Percentiles rank a stretch among this genome's conserved stretches.
Conservation (phyloP, 1,284 basidiomycete genomes). For the Ganoderma sp. region DNA sequence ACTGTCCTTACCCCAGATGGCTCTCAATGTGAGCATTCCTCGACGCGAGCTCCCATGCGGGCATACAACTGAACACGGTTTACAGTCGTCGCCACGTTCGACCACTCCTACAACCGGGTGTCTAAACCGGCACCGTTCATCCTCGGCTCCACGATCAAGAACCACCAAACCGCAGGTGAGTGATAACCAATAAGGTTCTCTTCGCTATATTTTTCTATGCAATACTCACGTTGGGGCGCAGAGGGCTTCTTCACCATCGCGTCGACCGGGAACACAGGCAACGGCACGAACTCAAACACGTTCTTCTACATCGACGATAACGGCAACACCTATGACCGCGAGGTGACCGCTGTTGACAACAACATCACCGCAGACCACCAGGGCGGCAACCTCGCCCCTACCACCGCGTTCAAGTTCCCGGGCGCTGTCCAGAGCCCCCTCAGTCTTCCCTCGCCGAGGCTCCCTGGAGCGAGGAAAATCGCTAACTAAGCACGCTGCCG, state of each 20-base stretch:
- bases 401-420: constrained; percentile 22
- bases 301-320: constrained; percentile 63
- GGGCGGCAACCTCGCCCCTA: constrained; percentile 58
- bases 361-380: constrained; percentile 66
- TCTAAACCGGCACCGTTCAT: constrained; percentile 65
- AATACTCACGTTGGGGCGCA: constrained; percentile 32
- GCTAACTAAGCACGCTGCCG: constrained; percentile 18
- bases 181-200: constrained; percentile 38
- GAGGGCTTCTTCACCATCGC: constrained; percentile 60
- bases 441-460: constrained; percentile 42
- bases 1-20: constrained; percentile 51
- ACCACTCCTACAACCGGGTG: constrained; percentile 71
- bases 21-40: constrained; percentile 54
- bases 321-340: constrained; percentile 67
- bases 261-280: constrained; percentile 59
- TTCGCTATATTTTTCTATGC: background rate
- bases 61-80: background rate
- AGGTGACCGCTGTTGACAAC: constrained; percentile 64
- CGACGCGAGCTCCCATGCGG: too few relatives aligned
- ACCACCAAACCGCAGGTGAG: constrained; percentile 66
- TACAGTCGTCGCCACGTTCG: constrained; percentile 59
- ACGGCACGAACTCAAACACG: constrained; percentile 72
- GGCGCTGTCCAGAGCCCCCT: constrained; percentile 29
- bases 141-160: constrained; percentile 59
- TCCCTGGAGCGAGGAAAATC: constrained; percentile 48